Evolutionary conservation across 2,329 filamentous ascomycete genomes (phyloP), one percentile per base, ranked within the genome.

Genomic region (Pseudocercospora macadamiae): DNA sequence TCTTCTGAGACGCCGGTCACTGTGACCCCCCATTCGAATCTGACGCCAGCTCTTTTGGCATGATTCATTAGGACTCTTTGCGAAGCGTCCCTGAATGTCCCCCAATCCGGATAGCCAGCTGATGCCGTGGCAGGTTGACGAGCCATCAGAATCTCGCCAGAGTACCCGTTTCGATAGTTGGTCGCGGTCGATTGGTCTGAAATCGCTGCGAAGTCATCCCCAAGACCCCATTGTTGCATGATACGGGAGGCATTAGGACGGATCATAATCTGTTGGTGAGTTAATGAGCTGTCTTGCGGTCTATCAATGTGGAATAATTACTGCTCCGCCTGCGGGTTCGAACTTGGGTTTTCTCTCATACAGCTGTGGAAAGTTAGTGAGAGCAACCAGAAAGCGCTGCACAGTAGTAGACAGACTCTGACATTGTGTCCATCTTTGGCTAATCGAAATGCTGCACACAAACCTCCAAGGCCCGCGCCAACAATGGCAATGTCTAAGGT

Each of bases 401-500:
- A 19, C 14, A 19, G 12, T 2, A 4, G 4, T 21, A 4, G 18
- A 32, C 45, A 8, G 7, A 49, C 45, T n/a, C 14, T 23, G 4
- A 56, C 57, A 9, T 47, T 18, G n/a, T 60, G 57, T 39, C 53
- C 53, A 39, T 55, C 36, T 16, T 53, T 47, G 8, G 57, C 57
- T 18, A 60, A 48, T 21, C 44, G 42, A 18, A 56, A 52, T 19
- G 57, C 57, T 18, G 57, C 57, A 19, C 23, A 37, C 8, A 56
- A 37, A 16, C 57, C 52, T 9, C 57, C 57, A 2, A 60, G 53
- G 5, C 57, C 57, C 2, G 57, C 57, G 23, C 57, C 57, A 19
- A 56, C 37, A 8, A 60, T 56, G 9, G 37, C 37, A 14, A 55
- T 51, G 9, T 34, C 34, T 2, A 55, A 25, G 5, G 18, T n/a